Conservation (phyloP, 2,329 filamentous ascomycete species). For the Ophiocordyceps robertsii region DNA sequence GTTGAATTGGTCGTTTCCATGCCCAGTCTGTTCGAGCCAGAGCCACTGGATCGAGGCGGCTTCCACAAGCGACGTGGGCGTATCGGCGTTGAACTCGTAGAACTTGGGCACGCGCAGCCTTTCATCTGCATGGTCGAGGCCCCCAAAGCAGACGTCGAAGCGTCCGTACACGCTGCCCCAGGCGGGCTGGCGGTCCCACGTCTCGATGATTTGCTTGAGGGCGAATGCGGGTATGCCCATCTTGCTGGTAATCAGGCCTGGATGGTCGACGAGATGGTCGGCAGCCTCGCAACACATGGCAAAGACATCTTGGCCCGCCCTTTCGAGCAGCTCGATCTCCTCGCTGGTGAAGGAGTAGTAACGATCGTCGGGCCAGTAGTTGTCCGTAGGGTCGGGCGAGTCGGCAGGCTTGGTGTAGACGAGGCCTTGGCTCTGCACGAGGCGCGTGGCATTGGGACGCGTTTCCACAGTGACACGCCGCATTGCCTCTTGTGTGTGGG, state of each 20-base stretch:
- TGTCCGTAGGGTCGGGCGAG: neutral
- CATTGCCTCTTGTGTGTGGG: neutral
- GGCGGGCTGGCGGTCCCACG: conserved; percentile 1
- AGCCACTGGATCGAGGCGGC: neutral
- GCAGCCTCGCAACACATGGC: conserved; percentile 3
- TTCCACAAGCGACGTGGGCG: conserved; percentile 3
- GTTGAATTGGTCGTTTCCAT: conserved; percentile 1
- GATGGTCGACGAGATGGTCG: conserved; percentile 1
- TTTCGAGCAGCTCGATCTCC: conserved; percentile 1
- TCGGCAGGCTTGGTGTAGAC: neutral
- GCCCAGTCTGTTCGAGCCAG: conserved; percentile 2
- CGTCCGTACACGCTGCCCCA: conserved; percentile 2
- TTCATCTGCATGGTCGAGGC: conserved; percentile 3
- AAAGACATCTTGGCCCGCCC: conserved; percentile 1
- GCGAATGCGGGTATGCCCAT: conserved; percentile 2
- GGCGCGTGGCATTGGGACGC: conserved; percentile 1
- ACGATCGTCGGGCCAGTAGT: conserved; percentile 3
- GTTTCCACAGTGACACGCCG: neutral
- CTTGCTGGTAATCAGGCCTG: neutral
- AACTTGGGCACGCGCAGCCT: conserved; percentile 2
- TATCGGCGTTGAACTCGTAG: conserved; percentile 4
- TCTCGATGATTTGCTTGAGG: neutral
- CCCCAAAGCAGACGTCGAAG: conserved; percentile 3
- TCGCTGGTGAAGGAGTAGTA: conserved; percentile 1
- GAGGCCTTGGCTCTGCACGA: conserved; percentile 2